These are phyloP conservation scores for Dunaliella primolecta DNA, from an alignment of 139 green algal species.

Conservation along the genomic window DNA sequence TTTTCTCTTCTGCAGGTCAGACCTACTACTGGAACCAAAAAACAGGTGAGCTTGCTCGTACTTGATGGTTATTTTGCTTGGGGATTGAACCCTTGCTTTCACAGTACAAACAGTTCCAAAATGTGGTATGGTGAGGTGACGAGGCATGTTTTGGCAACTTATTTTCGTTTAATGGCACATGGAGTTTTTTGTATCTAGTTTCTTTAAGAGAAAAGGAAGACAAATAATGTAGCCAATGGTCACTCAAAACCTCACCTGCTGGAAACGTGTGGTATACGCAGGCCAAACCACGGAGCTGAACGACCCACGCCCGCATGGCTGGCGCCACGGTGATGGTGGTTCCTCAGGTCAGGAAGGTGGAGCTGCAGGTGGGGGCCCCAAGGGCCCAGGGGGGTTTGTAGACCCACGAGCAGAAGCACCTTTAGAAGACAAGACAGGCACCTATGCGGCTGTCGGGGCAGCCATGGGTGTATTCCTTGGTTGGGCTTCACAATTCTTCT, in stretches of 20 bases:
- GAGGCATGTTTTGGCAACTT: too few relatives aligned
- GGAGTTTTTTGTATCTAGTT: too few relatives aligned
- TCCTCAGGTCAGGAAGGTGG: not conserved
- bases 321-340: not conserved
- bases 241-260: too few relatives aligned
- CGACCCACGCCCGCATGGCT: conserved; percentile 23
- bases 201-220: too few relatives aligned
- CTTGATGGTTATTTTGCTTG: not conserved
- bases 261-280: conserved; percentile 10
- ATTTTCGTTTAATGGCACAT: too few relatives aligned
- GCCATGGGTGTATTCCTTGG: conserved; percentile 29
- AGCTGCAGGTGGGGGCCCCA: not conserved
- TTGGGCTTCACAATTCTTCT: conserved; percentile 43
- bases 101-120: not conserved
- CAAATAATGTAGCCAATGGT: too few relatives aligned
- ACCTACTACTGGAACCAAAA: conserved; percentile 44
- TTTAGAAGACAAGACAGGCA: conserved; percentile 33
- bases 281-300: conserved; percentile 36
- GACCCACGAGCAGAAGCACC: conserved; percentile 25
- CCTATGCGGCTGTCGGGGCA: conserved; percentile 28
- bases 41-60: conserved; percentile 9
- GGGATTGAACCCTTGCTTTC: not conserved
- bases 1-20: conserved; percentile 9
- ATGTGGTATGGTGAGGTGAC: not conserved
- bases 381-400: conserved; percentile 6